Percentiles rank a stretch among this genome's conserved stretches.
phyloP scores from a whole-genome alignment of 2,329 filamentous ascomycete species.

The Fusarium subglutinans region DNA sequence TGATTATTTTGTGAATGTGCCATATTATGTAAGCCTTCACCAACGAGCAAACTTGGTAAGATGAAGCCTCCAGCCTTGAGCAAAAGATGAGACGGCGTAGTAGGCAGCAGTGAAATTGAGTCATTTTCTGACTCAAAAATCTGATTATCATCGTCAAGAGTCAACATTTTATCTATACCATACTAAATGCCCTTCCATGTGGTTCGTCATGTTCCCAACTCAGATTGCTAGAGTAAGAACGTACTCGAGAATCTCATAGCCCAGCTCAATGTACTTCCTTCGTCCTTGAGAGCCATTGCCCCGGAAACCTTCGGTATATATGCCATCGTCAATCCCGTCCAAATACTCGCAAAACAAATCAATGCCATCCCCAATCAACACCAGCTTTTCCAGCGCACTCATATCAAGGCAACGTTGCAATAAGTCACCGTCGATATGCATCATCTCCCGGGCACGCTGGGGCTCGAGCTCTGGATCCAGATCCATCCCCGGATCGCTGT shows the following conservation, averaged over 20 bases:
- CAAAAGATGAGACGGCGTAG: not conserved
- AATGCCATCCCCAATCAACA: constrained; percentile 46
- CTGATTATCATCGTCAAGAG: not conserved
- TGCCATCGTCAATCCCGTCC: constrained; percentile 58
- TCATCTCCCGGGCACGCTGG: constrained; percentile 54
- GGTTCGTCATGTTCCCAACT: not conserved
- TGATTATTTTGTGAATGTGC: constrained; percentile 40
- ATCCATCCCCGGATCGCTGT: constrained; percentile 20
- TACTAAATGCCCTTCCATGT: not conserved
- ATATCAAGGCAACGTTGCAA: constrained; percentile 63
- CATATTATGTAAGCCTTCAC: constrained; percentile 43
- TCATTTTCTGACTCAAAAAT: not conserved
- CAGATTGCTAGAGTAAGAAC: constrained; percentile 62
- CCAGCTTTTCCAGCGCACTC: constrained; percentile 55
- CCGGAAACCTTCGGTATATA: constrained; percentile 49
- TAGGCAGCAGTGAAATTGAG: not conserved
- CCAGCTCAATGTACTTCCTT: constrained; percentile 56
- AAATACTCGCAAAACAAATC: constrained; percentile 60
- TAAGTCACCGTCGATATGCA: constrained; percentile 76
- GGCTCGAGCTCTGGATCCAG: constrained; percentile 46
- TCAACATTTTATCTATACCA: not conserved
- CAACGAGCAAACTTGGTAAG: not conserved
- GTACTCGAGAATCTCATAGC: constrained; percentile 65
- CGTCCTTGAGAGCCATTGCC: constrained; percentile 32
- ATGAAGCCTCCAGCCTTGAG: not conserved